Conservation (phyloP, 495 filamentous ascomycete genomes). For the Extremus antarcticus region DNA sequence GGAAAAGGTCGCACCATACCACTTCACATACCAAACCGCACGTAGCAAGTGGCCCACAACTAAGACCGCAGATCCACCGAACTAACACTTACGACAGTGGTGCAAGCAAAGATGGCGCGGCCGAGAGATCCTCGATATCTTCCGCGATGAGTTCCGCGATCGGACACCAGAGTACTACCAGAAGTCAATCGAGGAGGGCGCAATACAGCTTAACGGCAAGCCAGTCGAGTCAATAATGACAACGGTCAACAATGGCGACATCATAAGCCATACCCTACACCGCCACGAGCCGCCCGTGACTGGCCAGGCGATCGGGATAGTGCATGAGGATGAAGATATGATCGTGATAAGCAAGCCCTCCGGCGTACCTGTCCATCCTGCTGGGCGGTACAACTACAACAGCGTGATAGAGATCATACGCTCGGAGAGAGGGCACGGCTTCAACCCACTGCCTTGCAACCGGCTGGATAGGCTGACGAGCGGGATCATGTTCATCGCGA, state of each 20-base stretch:
- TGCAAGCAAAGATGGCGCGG: slow-evolving; percentile 77
- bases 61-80: neutral
- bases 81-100: slow-evolving; percentile 22
- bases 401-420: slow-evolving; percentile 88
- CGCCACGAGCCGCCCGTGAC: slow-evolving; percentile 92
- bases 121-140: slow-evolving; percentile 64
- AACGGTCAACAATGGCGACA: slow-evolving; percentile 64
- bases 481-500: slow-evolving; percentile 95
- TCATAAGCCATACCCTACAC: slow-evolving; percentile 87
- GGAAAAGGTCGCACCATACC: slow-evolving; percentile 61
- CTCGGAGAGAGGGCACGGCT: slow-evolving; percentile 57
- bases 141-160: slow-evolving; percentile 77
- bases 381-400: slow-evolving; percentile 91
- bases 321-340: slow-evolving; percentile 84
- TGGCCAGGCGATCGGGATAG: slow-evolving; percentile 61
- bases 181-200: slow-evolving; percentile 67
- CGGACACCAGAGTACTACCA: slow-evolving; percentile 80
- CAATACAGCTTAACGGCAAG: slow-evolving; percentile 63
- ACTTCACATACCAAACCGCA: slow-evolving; percentile 82
- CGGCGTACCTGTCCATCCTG: slow-evolving; percentile 87
- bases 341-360: slow-evolving; percentile 95
- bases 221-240: slow-evolving; percentile 42
- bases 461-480: slow-evolving; percentile 88
- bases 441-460: slow-evolving; percentile 76
- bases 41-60: slow-evolving; percentile 1